Percentiles rank a stretch among this genome's conserved stretches.
Evolutionary conservation across 352 stramenopile genomes (phyloP).

Genomic region (Globisporangium mamillatum): DNA sequence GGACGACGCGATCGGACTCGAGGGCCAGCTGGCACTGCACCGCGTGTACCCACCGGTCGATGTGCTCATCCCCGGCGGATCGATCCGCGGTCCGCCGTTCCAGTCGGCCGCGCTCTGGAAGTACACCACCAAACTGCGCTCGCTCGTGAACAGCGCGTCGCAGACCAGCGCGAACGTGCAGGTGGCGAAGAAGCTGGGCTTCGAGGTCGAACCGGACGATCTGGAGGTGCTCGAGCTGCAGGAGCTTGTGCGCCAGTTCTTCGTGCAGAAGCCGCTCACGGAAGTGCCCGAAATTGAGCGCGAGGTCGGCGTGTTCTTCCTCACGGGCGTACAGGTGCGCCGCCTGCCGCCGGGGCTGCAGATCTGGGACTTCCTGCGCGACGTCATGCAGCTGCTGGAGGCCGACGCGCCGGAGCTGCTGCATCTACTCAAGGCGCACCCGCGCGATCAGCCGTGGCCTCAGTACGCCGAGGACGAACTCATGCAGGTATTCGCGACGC

Average conservation of each 20-base stretch:
- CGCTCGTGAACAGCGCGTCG: slow-evolving; percentile 58
- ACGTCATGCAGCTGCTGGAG: slow-evolving; percentile 30
- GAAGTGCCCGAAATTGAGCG: slow-evolving; percentile 32
- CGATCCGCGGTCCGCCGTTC: slow-evolving; percentile 70
- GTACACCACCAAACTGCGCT: slow-evolving; percentile 54
- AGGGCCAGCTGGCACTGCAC: slow-evolving; percentile 38
- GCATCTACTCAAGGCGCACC: slow-evolving; percentile 48
- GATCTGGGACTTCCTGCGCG: slow-evolving; percentile 49
- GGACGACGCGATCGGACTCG: slow-evolving; percentile 61
- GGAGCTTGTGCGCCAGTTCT: slow-evolving; percentile 72
- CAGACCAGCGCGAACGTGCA: slow-evolving; percentile 62
- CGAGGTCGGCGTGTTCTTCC: slow-evolving; percentile 54
- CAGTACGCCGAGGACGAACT: slow-evolving; percentile 53
- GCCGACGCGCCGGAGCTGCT: slow-evolving; percentile 47
- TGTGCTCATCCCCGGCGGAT: slow-evolving; percentile 55
- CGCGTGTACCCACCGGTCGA: slow-evolving; percentile 75
- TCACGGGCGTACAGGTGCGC: slow-evolving; percentile 45
- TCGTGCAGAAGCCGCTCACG: slow-evolving; percentile 44
- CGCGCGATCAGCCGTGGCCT: slow-evolving; percentile 48
- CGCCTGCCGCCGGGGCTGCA: slow-evolving; percentile 40
- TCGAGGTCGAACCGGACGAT: slow-evolving; percentile 76
- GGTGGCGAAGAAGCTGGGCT: slow-evolving; percentile 52
- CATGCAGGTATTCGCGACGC: slow-evolving; percentile 25
- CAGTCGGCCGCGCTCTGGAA: slow-evolving; percentile 73
- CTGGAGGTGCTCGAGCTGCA: slow-evolving; percentile 69